Evolutionary conservation across 2,329 filamentous ascomycete species (phyloP).

Genomic region (Atkinsonella texensis): DNA sequence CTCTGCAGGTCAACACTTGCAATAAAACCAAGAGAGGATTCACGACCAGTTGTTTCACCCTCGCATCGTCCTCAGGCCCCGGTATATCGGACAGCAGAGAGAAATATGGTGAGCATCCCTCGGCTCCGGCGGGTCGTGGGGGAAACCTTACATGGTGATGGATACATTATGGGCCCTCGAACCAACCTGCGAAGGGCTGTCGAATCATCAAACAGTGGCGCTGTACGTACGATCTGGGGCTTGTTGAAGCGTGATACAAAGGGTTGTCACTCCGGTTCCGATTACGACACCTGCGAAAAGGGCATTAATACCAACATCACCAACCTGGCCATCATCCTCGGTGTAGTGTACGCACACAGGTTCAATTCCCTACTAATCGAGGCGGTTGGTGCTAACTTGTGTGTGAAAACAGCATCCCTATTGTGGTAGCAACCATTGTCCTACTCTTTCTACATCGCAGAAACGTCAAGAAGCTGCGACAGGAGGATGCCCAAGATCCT

Average conservation of each 20-base stretch:
- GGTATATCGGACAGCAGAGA: slow-evolving; percentile 6
- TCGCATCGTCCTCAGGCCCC: neutral
- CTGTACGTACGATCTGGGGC: slow-evolving; percentile 8
- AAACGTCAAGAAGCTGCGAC: slow-evolving; percentile 55
- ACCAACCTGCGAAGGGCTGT: slow-evolving; percentile 14
- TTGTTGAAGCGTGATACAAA: slow-evolving; percentile 3
- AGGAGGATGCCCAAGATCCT: slow-evolving; percentile 75
- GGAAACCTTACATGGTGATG: slow-evolving; percentile 8
- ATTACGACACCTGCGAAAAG: slow-evolving; percentile 44
- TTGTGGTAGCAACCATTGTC: slow-evolving; percentile 53
- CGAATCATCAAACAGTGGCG: neutral
- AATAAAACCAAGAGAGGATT: neutral
- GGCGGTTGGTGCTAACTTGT: too few species aligned
- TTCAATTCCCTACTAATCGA: too few species aligned
- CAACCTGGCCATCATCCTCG: slow-evolving; percentile 55
- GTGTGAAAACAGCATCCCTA: slow-evolving; percentile 51
- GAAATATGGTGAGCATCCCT: slow-evolving; percentile 4
- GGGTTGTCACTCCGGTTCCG: slow-evolving; percentile 6
- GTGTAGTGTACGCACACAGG: slow-evolving; percentile 50
- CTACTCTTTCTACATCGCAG: slow-evolving; percentile 70
- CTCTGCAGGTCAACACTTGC: slow-evolving; percentile 8
- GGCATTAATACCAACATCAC: slow-evolving; percentile 40
- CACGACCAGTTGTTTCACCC: neutral
- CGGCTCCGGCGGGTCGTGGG: slow-evolving; percentile 4
- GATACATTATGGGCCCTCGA: slow-evolving; percentile 16